Base-by-base conservation (phyloP, 2,329 filamentous ascomycete genomes). In the Endoconidiophora polonica region DNA sequence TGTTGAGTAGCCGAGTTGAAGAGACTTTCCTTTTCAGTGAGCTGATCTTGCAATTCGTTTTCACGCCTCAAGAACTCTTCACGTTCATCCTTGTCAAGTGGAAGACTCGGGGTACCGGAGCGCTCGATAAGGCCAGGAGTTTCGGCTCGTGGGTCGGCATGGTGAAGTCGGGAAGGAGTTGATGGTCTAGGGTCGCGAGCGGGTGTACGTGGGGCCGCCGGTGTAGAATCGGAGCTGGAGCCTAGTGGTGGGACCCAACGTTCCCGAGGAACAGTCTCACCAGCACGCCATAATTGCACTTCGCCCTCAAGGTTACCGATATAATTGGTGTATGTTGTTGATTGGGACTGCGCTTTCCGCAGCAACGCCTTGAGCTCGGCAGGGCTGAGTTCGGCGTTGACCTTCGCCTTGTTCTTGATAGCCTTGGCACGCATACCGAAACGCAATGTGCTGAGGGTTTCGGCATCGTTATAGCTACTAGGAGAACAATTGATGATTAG, bases 391-490 rank as follows among this genome's bases (percentile, higher is more conserved):
- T 98, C 91, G 43, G 90, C 88, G 63, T 98, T 98, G 75, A 98
- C 83, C 81, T 96, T 98, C 66, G 91, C 91, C 74, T 96, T 96
- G 72, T 96, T 96, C 81, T 96, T 95, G 71, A 98, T 98, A 0
- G 86, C 85, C 72, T 98, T 98, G 52, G 91, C 91, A 63, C 91
- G 76, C 67, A 91, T 93, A 70, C 91, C 91, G 62, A 96, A 98
- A 43, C 88, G 79, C 54, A 98, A 68, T 1, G 91, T 98, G 56
- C 87, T 83, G 45, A 96, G 68, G 0, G 91, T 96, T 69, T 98
- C 91, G 49, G 81, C 79, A 67, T 95, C 90, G 70, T 98, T 96
- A 71, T 96, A 96, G 62, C 86, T 94, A 68, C 86, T 94, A 1
- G 91, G 91, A n/a, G 91, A 96, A 65, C 88, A 95, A 66, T 96